Evolutionary conservation across 2,329 filamentous ascomycete genomes (phyloP).

Genomic region (Domatiomyces catenatus): DNA sequence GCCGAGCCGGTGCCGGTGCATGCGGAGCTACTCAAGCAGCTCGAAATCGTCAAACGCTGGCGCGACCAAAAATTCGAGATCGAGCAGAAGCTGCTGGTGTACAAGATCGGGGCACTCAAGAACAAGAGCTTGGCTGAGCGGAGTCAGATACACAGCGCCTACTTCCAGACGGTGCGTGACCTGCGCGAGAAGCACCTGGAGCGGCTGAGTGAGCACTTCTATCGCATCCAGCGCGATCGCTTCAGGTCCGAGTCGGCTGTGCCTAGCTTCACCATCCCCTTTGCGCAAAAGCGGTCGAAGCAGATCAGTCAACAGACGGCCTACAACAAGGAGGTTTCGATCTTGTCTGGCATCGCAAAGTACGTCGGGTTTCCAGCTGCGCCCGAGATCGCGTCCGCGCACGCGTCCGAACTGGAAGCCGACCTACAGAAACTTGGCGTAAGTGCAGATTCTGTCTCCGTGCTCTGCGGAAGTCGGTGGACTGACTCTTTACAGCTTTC

Average conservation of each 20-base stretch:
- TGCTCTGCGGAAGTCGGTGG: background rate
- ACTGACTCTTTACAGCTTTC: conserved; percentile 10
- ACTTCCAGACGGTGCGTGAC: conserved; percentile 72
- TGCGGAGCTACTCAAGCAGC: conserved; percentile 79
- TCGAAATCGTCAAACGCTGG: conserved; percentile 69
- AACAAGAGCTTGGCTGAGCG: conserved; percentile 65
- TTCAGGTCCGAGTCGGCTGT: conserved; percentile 63
- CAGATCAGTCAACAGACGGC: conserved; percentile 73
- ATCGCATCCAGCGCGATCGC: conserved; percentile 79
- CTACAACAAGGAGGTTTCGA: conserved; percentile 89
- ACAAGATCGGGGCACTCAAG: conserved; percentile 58
- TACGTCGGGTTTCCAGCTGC: conserved; percentile 92
- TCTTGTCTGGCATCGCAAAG: conserved; percentile 80
- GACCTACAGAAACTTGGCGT: conserved; percentile 85
- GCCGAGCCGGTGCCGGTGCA: conserved; percentile 51
- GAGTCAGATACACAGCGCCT: conserved; percentile 77
- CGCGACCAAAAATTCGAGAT: conserved; percentile 64
- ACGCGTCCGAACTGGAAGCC: conserved; percentile 59
- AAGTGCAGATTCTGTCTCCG: conserved; percentile 26
- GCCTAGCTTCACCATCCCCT: conserved; percentile 66
- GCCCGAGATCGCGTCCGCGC: conserved; percentile 63
- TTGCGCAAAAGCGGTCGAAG: conserved; percentile 59
- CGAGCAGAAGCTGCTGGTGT: conserved; percentile 57
- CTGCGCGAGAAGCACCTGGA: conserved; percentile 66
- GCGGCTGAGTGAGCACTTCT: conserved; percentile 74